A percentile compares a stretch with the other conserved stretches of the same genome.
Conservation (phyloP, 208 protist genomes). For the Entamoeba histolytica region DNA sequence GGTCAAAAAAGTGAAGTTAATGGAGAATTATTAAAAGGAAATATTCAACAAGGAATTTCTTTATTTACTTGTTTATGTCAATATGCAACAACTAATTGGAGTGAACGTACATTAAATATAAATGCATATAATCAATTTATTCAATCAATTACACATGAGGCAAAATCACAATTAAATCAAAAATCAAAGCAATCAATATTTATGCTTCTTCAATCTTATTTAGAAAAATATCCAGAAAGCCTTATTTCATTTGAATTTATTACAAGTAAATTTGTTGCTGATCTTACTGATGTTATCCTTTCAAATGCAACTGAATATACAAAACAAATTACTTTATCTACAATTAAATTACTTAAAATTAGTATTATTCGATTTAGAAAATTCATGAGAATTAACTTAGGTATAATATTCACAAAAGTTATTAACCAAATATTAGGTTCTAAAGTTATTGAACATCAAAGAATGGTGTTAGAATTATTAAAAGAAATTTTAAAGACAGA, state of each 20-base stretch:
- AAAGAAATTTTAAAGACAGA: background rate
- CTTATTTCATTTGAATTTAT: background rate
- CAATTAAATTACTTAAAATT: background rate
- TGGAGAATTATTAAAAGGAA: background rate
- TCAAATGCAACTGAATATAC: background rate
- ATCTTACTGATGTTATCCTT: background rate
- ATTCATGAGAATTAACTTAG: background rate
- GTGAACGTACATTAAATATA: background rate
- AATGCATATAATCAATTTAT: background rate
- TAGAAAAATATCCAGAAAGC: background rate
- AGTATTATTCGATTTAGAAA: background rate
- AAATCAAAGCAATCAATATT: background rate
- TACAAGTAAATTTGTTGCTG: background rate
- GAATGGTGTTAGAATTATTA: background rate
- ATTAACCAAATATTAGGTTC: background rate
- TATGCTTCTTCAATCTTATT: background rate
- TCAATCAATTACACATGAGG: background rate
- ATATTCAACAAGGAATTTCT: background rate
- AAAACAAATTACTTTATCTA: background rate
- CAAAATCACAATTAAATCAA: background rate
- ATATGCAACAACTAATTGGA: background rate
- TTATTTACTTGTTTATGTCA: background rate
- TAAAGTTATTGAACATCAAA: background rate
- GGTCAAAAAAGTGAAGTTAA: background rate
- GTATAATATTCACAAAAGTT: background rate